Percentiles rank a stretch among this genome's conserved stretches.
Evolutionary conservation across 2,329 filamentous ascomycete genomes (phyloP).

Genomic region (Talaromyces rugulosus): DNA sequence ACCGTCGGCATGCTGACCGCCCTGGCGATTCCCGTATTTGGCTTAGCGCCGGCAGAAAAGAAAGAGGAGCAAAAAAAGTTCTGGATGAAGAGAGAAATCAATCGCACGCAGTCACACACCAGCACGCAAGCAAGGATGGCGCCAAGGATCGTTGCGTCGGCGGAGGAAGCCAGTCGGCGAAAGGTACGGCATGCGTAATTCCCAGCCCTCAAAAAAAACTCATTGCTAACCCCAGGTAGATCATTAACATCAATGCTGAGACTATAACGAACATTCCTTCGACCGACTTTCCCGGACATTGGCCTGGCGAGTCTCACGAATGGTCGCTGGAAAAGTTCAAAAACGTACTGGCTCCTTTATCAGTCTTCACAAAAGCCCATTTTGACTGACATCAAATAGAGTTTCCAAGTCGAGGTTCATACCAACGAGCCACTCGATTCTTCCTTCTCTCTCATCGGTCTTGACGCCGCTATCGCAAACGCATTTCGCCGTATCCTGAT

Average conservation of each 20-base stretch:
- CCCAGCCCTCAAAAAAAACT: neutral
- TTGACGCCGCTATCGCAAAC: constrained; percentile 92
- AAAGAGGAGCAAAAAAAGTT: constrained; percentile 12
- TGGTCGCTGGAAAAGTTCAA: constrained; percentile 74
- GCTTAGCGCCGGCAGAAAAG: constrained; percentile 7
- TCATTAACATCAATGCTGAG: constrained; percentile 82
- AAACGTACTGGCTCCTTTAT: constrained; percentile 36
- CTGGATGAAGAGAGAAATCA: neutral
- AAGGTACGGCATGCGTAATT: constrained; percentile 27
- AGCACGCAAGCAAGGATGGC: constrained; percentile 32
- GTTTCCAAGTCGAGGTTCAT: constrained; percentile 76
- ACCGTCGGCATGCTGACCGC: neutral
- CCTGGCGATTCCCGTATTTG: neutral
- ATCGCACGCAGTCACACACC: neutral
- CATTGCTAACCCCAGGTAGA: constrained; percentile 46
- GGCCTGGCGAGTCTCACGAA: constrained; percentile 77
- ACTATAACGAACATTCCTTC: constrained; percentile 85
- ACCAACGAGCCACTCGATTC: constrained; percentile 71
- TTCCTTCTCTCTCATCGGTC: constrained; percentile 84
- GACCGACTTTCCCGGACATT: constrained; percentile 88
- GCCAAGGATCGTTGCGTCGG: constrained; percentile 34
- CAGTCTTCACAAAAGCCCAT: constrained; percentile 7
- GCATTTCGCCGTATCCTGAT: constrained; percentile 96
- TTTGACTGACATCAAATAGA: constrained; percentile 35
- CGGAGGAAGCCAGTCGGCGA: constrained; percentile 41